These are phyloP conservation scores for Lichtheimia hyalospora DNA, from an alignment of 371 early-diverging fungal species.

Conservation along the genomic window DNA sequence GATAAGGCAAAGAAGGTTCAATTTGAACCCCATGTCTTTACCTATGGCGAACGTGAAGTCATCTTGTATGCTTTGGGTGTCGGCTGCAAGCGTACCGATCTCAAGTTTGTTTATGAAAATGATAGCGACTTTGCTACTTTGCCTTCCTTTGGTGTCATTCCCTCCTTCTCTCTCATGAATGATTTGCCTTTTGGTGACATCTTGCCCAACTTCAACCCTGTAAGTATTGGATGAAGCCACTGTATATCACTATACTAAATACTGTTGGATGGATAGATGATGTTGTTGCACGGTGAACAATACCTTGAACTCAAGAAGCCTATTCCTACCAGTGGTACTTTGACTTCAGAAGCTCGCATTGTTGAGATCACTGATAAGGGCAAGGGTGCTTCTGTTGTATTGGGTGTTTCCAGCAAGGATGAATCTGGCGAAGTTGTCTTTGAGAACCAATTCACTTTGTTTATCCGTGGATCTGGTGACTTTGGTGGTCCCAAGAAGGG, in stretches of 20 bases:
- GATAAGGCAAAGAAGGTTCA: constrained; percentile 64
- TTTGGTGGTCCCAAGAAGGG: constrained; percentile 85
- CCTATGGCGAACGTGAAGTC: constrained; percentile 86
- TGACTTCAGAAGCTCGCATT: constrained; percentile 74
- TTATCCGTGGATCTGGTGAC: constrained; percentile 91
- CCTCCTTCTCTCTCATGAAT: constrained; percentile 75
- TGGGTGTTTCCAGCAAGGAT: constrained; percentile 83
- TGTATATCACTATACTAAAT: neutral
- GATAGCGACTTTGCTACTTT: constrained; percentile 74
- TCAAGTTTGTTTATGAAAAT: constrained; percentile 90
- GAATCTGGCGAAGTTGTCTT: constrained; percentile 74
- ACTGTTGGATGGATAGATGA: constrained; percentile 61
- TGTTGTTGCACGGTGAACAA: constrained; percentile 98
- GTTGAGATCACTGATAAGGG: constrained; percentile 97
- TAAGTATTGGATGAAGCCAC: constrained; percentile 23
- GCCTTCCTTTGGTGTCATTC: constrained; percentile 92
- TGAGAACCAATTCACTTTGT: constrained; percentile 88
- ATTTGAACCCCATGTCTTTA: constrained; percentile 47
- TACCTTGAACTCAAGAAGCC: constrained; percentile 85
- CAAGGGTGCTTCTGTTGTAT: constrained; percentile 84
- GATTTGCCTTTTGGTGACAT: constrained; percentile 71
- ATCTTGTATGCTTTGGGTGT: constrained; percentile 95
- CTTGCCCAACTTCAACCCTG: constrained; percentile 89
- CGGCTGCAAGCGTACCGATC: constrained; percentile 86
- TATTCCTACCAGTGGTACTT: constrained; percentile 78